Conservation (phyloP, 2,329 filamentous ascomycete species). For the Fonsecaea erecta region DNA sequence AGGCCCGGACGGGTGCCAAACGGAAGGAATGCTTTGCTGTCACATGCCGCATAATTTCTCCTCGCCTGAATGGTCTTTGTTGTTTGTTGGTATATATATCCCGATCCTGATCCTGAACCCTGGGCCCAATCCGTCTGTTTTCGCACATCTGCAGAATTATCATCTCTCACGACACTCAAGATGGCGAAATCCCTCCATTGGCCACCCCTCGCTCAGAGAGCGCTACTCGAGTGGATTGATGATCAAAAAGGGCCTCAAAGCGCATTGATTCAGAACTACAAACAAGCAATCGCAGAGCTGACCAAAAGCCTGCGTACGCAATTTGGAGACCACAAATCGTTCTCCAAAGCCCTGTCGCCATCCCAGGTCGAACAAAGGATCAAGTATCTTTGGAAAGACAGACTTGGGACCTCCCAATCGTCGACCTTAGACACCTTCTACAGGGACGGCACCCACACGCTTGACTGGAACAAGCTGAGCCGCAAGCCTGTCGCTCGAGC, state of each 20-base stretch:
- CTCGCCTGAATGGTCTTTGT: background rate
- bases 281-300: background rate
- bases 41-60: background rate
- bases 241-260: conserved; percentile 1
- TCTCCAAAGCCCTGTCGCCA: background rate
- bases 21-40: background rate
- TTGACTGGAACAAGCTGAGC: conserved; percentile 3
- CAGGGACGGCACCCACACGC: background rate
- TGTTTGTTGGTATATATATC: background rate
- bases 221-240: conserved; percentile 2
- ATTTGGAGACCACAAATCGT: background rate
- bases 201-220: background rate
- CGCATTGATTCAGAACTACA: conserved; percentile 1
- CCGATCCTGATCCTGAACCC: background rate
- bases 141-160: background rate
- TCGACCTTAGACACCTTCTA: background rate
- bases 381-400: conserved; percentile 1
- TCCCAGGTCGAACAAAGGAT: background rate
- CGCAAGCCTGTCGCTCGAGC: background rate
- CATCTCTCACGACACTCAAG: background rate
- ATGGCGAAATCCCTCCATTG: conserved; percentile 1
- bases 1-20: too few relatives aligned
- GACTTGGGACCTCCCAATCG: background rate
- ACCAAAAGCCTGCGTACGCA: background rate
- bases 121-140: background rate